Evolutionary conservation across 163 green algal genomes (phyloP), one percentile per base, ranked within the genome.

Genomic region (Chlorella variabilis): DNA sequence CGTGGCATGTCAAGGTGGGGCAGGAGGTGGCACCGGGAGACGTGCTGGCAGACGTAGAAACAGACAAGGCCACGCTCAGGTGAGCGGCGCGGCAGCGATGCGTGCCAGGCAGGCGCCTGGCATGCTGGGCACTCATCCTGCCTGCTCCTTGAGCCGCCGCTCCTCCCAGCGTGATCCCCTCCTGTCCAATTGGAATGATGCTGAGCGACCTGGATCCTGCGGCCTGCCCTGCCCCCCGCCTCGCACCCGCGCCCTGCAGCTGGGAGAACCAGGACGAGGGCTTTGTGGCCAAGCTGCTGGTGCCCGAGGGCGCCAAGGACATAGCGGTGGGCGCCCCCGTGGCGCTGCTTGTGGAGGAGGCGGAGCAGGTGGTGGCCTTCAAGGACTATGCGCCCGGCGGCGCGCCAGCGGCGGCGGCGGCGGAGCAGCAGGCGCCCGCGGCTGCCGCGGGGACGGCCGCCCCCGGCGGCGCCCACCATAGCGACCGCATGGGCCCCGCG

Each of bases 41-140:
- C 70, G 78, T 94, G 42, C 90, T 97, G 38, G 95, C 93, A 41
- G 95, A 98, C 65, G 91, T 98, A 9, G 95, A 98, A 86, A 98
- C 95, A 0, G 95, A 98, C 89, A 98, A 98, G 89, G 93, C 94
- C 18, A 95, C 91, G 51, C 92, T 96, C 38, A 88, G 85, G 45
- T 96, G 94, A 90, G 95, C 97, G 83, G 66, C 29, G 4, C 25
- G 23, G 9, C 11, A 68, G 27, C 29, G 29, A 68, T 9, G 21
- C 27, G 11, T 68, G 27, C 59, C 27, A 34, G 27, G 15, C n/a
- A n/a, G n/a, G n/a, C n/a, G n/a, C n/a, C n/a, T n/a, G n/a, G n/a
- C n/a, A n/a, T n/a, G n/a, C n/a, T n/a, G n/a, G n/a, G n/a, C n/a
- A n/a, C n/a, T n/a, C n/a, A n/a, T n/a, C n/a, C n/a, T n/a, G n/a